Percentiles rank a stretch among this genome's conserved stretches.
Evolutionary conservation across 306 rosid species (phyloP).

Genomic region (Calophaca sinica): DNA sequence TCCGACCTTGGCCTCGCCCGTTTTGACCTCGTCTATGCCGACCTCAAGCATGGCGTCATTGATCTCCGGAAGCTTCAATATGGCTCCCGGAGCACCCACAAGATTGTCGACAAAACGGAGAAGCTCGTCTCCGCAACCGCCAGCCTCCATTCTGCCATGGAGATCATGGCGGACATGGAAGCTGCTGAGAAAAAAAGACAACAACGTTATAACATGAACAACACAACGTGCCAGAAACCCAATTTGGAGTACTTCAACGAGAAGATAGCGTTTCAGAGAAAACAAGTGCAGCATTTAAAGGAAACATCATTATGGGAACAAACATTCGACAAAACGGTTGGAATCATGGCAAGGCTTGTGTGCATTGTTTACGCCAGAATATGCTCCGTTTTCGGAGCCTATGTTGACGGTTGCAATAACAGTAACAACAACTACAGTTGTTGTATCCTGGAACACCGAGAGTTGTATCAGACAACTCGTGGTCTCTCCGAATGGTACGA

Average conservation of each 20-base stretch:
- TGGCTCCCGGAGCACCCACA: background rate
- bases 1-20: conserved; percentile 45
- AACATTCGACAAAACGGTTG: conserved; percentile 60
- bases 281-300: conserved; percentile 61
- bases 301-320: conserved; percentile 70
- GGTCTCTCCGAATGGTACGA: conserved; percentile 3
- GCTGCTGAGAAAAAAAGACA: conserved; percentile 50
- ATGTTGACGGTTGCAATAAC: conserved; percentile 22
- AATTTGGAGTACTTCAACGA: conserved; percentile 46
- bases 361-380: conserved; percentile 65
- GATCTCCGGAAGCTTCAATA: conserved; percentile 46
- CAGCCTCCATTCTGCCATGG: conserved; percentile 53
- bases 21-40: conserved; percentile 52
- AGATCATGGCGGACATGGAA: conserved; percentile 52
- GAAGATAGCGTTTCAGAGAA: conserved; percentile 46
- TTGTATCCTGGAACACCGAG: conserved; percentile 49
- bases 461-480: conserved; percentile 14
- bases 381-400: conserved; percentile 55
- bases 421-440: background rate
- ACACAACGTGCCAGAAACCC: background rate
- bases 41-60: conserved; percentile 57
- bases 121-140: conserved; percentile 46
- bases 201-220: conserved; percentile 16
- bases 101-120: conserved; percentile 53
- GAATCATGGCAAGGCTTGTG: conserved; percentile 60